phyloP scores from a whole-genome alignment of 2,329 filamentous ascomycete genomes.

The Alternaria gansuensis region DNA sequence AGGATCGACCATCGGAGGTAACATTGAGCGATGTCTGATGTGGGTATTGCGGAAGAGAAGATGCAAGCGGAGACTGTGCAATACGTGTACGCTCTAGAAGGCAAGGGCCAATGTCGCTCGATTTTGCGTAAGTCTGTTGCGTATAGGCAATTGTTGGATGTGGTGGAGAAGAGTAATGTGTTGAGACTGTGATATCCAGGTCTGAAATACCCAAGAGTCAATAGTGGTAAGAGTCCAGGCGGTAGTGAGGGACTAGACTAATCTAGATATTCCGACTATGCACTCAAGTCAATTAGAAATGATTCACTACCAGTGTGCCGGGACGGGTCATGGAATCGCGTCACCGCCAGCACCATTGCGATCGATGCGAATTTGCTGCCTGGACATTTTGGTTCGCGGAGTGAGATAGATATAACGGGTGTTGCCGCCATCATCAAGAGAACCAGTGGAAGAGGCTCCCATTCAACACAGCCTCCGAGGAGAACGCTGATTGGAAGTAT shows the following conservation, averaged over 20 bases:
- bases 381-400: conserved; percentile 11
- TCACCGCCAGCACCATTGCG: conserved; percentile 5
- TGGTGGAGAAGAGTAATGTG: neutral
- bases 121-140: neutral
- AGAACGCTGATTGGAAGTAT: conserved; percentile 7
- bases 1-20: conserved; percentile 19
- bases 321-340: neutral
- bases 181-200: neutral
- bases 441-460: conserved; percentile 17
- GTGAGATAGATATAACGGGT: neutral
- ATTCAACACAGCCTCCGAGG: conserved; percentile 23
- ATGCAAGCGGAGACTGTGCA: neutral
- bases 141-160: neutral
- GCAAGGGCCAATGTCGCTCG: neutral
- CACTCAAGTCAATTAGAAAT: conserved; percentile 8
- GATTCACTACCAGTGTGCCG: conserved; percentile 7
- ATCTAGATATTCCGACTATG: neutral
- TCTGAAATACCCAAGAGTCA: neutral
- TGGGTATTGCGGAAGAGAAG: neutral
- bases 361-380: neutral
- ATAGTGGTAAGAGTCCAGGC: neutral
- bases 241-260: conserved; percentile 4
- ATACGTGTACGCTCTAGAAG: neutral
- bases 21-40: neutral
- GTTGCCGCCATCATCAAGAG: neutral